Evolutionary conservation across 441 rosid species (phyloP), one percentile per base, ranked within the genome.

Genomic region (Euphorbia schlechtendalii): DNA sequence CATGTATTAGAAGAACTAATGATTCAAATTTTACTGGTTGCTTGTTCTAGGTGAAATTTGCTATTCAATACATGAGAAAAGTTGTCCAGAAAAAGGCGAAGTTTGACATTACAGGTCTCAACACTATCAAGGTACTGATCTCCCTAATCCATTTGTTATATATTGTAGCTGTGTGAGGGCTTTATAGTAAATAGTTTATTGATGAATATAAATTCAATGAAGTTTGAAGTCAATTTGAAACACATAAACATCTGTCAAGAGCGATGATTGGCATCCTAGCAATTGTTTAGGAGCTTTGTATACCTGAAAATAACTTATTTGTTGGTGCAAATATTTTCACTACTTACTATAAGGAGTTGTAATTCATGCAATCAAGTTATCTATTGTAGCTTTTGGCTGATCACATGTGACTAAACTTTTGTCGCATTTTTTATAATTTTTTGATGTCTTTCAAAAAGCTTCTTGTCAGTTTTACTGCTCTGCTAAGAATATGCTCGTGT

Each of bases 21-120:
- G n/a, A n/a, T n/a, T n/a, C n/a, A n/a, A 69, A 34, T 30, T 54
- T 61, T 63, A 53, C 55, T 28, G 46, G 56, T 74, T 69, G 58
- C 75, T 58, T 71, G 59, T 58, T 77, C 69, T 81, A 94, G 98
- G 96, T 94, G 67, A 94, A 91, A 80, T 81, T 89, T 78, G 99
- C 99, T 13, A 91, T 94, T 70, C 98, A 91, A 69, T 86, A 67
- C 77, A 94, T 94, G 98, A 78, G 94, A 67, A 87, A 76, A 75
- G 70, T 91, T 68, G 81, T 94, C 69, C 96, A 84, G 78, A 94
- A 84, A 45, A 94, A 89, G 80, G 98, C 98, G 0, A 91, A 89
- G 75, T 94, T 94, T 66, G 98, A 94, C 75, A 94, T 94, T 70
- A 70, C 65, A 73, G 90, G 84, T 6, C 84, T 94, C 68, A 89